Percentiles rank a stretch among this genome's conserved stretches.
Evolutionary conservation across 768 basidiomycete genomes (phyloP).

Genomic region (Steccherinum ochraceum): DNA sequence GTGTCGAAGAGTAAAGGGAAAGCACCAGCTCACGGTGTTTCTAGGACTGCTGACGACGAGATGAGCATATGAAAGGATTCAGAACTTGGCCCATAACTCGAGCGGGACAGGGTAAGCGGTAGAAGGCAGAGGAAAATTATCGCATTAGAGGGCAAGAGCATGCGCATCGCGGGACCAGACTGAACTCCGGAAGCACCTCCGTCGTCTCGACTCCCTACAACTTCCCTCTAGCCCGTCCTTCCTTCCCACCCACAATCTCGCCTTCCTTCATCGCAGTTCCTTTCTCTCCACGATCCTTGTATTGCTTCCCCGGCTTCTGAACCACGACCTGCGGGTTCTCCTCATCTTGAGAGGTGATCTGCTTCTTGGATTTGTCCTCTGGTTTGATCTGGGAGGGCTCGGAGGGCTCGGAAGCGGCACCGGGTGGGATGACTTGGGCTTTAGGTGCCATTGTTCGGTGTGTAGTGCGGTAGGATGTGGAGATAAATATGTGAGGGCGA

Average conservation of each 20-base stretch:
- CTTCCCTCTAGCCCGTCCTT: background rate
- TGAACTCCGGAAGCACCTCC: too few relatives aligned
- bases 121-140: too few relatives aligned
- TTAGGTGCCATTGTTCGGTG: constrained; percentile 3
- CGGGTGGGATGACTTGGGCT: constrained; percentile 14
- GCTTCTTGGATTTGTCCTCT: constrained; percentile 19
- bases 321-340: constrained; percentile 27
- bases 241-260: background rate
- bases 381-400: constrained; percentile 21
- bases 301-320: constrained; percentile 11
- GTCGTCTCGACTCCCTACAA: too few relatives aligned
- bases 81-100: too few relatives aligned
- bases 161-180: too few relatives aligned
- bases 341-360: constrained; percentile 21
- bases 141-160: too few relatives aligned
- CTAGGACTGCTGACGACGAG: background rate
- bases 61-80: background rate
- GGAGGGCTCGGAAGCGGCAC: constrained; percentile 23
- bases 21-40: background rate
- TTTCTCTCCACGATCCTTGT: background rate
- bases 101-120: too few relatives aligned
- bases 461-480: too few relatives aligned
- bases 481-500: too few relatives aligned
- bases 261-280: background rate
- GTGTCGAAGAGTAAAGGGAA: constrained; percentile 14